These are phyloP conservation scores for Hymenoscyphus infarciens DNA, from an alignment of 2,329 filamentous ascomycete genomes.

Conservation along the genomic window DNA sequence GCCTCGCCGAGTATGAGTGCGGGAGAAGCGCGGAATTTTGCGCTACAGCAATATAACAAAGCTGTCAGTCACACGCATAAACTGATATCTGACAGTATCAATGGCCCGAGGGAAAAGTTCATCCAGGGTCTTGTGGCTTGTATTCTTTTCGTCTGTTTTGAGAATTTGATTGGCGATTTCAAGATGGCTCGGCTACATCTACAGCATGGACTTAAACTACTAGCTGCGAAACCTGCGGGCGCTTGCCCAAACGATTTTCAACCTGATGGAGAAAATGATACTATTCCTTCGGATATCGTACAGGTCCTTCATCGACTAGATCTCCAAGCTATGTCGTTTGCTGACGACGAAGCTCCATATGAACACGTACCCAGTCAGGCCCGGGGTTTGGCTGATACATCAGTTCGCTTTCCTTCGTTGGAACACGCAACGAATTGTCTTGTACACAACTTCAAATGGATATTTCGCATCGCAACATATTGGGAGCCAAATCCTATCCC, in stretches of 20 bases:
- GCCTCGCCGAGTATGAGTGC: background rate
- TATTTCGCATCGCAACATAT: slow-evolving; percentile 13
- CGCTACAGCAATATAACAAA: slow-evolving; percentile 18
- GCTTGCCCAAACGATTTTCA: background rate
- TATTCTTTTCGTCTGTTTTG: slow-evolving; percentile 24
- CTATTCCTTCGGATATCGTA: slow-evolving; percentile 16
- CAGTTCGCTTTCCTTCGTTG: slow-evolving; percentile 1
- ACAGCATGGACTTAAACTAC: slow-evolving; percentile 20
- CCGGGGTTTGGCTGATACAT: background rate
- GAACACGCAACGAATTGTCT: slow-evolving; percentile 12
- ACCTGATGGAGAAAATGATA: background rate
- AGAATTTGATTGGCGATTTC: slow-evolving; percentile 18
- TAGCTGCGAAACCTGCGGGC: slow-evolving; percentile 5
- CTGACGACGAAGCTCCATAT: slow-evolving; percentile 13
- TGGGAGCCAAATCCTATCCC: slow-evolving; percentile 16
- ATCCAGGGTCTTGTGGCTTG: slow-evolving; percentile 22
- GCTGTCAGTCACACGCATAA: slow-evolving; percentile 18
- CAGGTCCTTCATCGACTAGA: slow-evolving; percentile 19
- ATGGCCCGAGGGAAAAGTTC: slow-evolving; percentile 11
- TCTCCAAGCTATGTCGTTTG: slow-evolving; percentile 19
- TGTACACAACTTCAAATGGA: slow-evolving; percentile 15
- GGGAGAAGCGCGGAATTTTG: slow-evolving; percentile 1
- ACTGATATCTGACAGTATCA: slow-evolving; percentile 11
- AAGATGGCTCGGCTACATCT: slow-evolving; percentile 17
- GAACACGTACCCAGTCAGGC: slow-evolving; percentile 9